Base-by-base conservation (phyloP, 768 basidiomycete genomes). In the Holtermanniella nyarrowii region DNA sequence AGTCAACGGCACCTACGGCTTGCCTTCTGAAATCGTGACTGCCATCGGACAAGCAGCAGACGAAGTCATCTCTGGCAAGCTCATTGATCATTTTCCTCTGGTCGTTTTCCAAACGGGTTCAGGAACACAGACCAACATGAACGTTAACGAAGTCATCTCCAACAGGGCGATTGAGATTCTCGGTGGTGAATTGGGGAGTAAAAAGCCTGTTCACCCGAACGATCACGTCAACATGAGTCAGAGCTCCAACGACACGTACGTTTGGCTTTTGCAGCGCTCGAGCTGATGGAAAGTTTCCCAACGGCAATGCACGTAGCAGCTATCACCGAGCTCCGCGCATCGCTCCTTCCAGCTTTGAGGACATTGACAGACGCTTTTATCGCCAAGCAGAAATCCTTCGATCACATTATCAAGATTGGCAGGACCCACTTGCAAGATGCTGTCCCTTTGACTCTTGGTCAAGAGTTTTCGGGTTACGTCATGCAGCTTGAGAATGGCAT, bases 191-290 rank as follows among this genome's bases (percentile, higher is more conserved):
- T 77, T 96, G 51, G 95, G 95, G 26, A 88, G 86, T 43, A 99
- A 97, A 78, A 88, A 78, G 63, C 95, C 95, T 7, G 91, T 99
- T 1, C 95, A 99, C 71, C 95, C 95, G 31, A 99, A 99, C 72
- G 95, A 99, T 69, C 95, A 99, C 74, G 91, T 96, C 63, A 99
- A 99, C 77, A 93, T 85, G 86, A 89, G 88, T 72, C 93, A 97
- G 73, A 93, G 88, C 59, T 91, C 88, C 67, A 99, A 99, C 66
- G 95, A 99, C 74, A 90, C 91, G 88, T 89, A 71, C 64, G 85
- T 76, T 42, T 24, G n/a, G 5, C 44, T 43, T 25, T 26, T 21
- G 10, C 25, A 31, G 39, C 14, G 7, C 41, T 18, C 22, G 20
- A 26, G 40, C 25, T 40, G 7, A 41, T 24, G 11, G 39, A 49